Evolutionary conservation across 1,284 basidiomycete genomes (phyloP), one percentile per base, ranked within the genome.

Genomic region (Ganoderma meredithae): DNA sequence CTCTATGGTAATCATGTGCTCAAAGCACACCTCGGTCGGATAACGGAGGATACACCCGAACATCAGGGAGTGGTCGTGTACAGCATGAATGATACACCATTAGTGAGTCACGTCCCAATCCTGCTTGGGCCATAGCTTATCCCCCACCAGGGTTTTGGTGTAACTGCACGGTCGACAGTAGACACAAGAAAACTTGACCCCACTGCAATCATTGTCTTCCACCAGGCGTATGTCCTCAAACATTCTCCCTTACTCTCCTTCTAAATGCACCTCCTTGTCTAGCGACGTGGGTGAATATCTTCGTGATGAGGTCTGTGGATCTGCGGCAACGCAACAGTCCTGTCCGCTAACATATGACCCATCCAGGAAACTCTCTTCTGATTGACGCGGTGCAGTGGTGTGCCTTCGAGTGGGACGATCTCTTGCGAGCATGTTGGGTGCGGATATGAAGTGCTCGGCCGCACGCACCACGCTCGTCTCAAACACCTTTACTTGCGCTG

Each of bases 11-110:
- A 99, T 79, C 97, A 99, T 83, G 94, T 99, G 70, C 90, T 99
- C 73, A 99, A 99, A 83, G 98, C 98, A 39, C 98, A 99, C 81
- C 85, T 99, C 33, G 97, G 98, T n/a, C 88, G 97, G 74, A 99
- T 99, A 79, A 99, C 98, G 63, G 98, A 99, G 79, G 98, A 99
- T 78, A 98, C 97, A 5, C 97, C 97, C 15, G 98, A 99, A 78
- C 98, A 99, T 79, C 97, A 99, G 77, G 98, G 98, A 68, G 98
- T 99, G 1, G 95, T 99, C 12, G 91, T 99, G 41, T 97, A 91
- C 82, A 96, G 91, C 79, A 99, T 99, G 97, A 92, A 86, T 71
- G 97, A 99, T 79, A 86, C 95, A 19, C 97, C 96, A 72, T 82
- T 99, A 71, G 96, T 95, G 77, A 73, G 88, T 81, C 13, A 1